Base-by-base conservation (phyloP, 768 basidiomycete genomes). In the Phanerochaete sordida region DNA sequence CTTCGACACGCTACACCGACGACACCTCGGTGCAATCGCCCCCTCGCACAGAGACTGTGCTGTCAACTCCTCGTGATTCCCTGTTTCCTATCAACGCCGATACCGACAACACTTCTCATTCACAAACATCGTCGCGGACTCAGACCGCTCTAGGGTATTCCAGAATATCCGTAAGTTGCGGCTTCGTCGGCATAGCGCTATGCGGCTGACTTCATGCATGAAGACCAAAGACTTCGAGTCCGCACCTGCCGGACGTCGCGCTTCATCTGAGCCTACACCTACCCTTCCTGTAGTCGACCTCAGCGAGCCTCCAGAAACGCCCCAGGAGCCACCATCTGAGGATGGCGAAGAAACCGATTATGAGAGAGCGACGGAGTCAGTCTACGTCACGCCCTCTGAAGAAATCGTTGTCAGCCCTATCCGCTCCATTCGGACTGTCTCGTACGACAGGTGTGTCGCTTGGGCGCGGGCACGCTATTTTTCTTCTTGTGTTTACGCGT, bases 261-360 rank as follows among this genome's bases (percentile, higher is more conserved):
- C 53, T n/a, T 54, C 53, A 12, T 54, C 53, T 3, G 53, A 54
- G 35, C 53, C 53, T 8, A 54, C 53, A 8, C 53, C 53, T 23
- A 54, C 53, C 5, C 6, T 54, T 2, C 33, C 53, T 11, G 23
- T 16, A 12, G 53, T 43, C 1, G 39, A 54, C 35, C 33, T 54
- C 7, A 35, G 33, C 53, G 53, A 37, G n/a, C 47, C 23, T 23
- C 47, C 15, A 6, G 47, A 24, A 11, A 24, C 47, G 4, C 19
- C 19, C 5, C 11, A 24, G 3, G 27, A 26, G 6, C 47, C 5
- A 5, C n/a, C 21, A 13, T 21, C n/a, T 5, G 53, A 54, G 15
- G 30, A 33, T 11, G 13, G n/a, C 15, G 37, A 39, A 21, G 35
- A 26, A 12, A 28, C 16, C 7, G 53, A 54, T 6, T 43, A 54